Evolutionary conservation across 306 rosid species (phyloP).

Genomic region (Prinsepia uniflora): DNA sequence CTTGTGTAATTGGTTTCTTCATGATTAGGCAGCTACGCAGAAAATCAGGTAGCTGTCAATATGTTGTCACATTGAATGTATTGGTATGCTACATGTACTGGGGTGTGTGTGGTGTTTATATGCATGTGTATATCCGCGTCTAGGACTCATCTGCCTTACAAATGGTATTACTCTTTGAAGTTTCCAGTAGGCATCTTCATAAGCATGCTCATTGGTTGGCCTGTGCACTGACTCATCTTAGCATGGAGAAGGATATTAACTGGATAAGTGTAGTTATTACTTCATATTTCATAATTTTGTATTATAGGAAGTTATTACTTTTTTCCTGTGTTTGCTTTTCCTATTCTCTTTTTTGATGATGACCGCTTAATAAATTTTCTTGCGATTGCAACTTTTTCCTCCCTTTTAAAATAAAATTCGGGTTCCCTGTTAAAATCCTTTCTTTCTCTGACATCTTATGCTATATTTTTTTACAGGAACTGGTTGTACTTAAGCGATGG

Average conservation of each 20-base stretch:
- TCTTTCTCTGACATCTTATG: not conserved
- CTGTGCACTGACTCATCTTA: not conserved
- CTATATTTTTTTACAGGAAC: slow-evolving; percentile 35
- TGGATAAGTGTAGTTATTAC: not conserved
- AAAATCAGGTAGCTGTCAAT: not conserved
- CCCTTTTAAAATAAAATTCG: not conserved
- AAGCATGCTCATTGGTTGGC: not conserved
- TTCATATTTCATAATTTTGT: not conserved
- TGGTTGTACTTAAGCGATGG: slow-evolving; percentile 51
- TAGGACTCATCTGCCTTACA: not conserved
- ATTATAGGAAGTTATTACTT: not conserved
- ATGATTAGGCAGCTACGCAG: not conserved
- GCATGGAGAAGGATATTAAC: not conserved
- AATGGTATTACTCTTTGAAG: not conserved
- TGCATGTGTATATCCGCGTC: slow-evolving; percentile 1
- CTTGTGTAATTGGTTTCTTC: not conserved
- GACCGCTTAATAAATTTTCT: not conserved
- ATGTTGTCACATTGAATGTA: not conserved
- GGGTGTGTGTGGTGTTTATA: not conserved
- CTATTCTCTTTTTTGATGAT: slow-evolving; percentile 1
- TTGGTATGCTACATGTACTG: not conserved
- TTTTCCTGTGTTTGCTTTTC: not conserved
- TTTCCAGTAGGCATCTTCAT: not conserved
- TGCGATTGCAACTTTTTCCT: slow-evolving; percentile 3
- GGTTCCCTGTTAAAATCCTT: not conserved